Evolutionary conservation across 768 basidiomycete genomes (phyloP).

Genomic region (Kwoniella newhampshirensis): DNA sequence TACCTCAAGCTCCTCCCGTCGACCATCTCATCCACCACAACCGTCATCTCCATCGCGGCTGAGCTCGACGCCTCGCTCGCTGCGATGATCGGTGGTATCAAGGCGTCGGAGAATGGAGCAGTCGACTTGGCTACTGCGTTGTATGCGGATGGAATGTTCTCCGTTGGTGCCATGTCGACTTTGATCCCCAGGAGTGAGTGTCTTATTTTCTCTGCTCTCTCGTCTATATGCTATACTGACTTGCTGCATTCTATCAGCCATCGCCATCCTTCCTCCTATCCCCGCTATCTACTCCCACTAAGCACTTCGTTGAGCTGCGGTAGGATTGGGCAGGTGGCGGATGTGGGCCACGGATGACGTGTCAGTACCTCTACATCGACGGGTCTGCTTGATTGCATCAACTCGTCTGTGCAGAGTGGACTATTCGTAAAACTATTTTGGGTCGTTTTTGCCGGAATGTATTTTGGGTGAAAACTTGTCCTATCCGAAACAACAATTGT

Average conservation of each 20-base stretch:
- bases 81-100: conserved; percentile 13
- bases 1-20: conserved; percentile 11
- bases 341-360: too few relatives aligned
- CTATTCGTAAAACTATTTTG: too few relatives aligned
- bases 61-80: conserved; percentile 13
- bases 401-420: too few relatives aligned
- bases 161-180: not conserved
- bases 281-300: not conserved
- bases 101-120: conserved; percentile 2
- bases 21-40: not conserved
- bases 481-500: too few relatives aligned
- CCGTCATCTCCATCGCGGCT: conserved; percentile 9
- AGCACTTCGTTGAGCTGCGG: too few relatives aligned
- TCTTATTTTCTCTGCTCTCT: too few relatives aligned
- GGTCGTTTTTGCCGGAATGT: too few relatives aligned
- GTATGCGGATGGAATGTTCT: conserved; percentile 14
- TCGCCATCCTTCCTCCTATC: conserved; percentile 10
- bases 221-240: too few relatives aligned
- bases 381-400: too few relatives aligned
- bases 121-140: conserved; percentile 11
- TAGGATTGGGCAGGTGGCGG: too few relatives aligned
- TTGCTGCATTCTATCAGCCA: not conserved
- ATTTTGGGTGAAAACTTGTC: too few relatives aligned
- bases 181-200: conserved; percentile 19
- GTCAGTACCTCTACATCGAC: too few relatives aligned